phyloP scores from a whole-genome alignment of 208 protist genomes.

The Trypanosoma cruzi region DNA sequence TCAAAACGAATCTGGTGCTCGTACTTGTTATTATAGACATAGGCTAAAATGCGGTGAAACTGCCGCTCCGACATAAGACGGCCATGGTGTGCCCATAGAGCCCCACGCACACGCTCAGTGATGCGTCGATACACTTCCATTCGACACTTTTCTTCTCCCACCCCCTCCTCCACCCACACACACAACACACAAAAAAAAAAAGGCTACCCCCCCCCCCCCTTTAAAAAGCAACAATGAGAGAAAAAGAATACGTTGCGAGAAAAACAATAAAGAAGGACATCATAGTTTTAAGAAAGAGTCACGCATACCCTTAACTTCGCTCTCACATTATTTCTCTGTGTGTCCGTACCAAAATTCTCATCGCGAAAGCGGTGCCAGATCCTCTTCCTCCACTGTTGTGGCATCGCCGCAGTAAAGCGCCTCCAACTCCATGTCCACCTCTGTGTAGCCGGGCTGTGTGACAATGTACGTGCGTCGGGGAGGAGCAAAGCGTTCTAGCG shows the following conservation, averaged over 20 bases:
- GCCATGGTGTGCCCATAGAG: slow-evolving; percentile 92
- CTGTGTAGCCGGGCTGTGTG: not conserved
- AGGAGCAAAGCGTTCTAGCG: not conserved
- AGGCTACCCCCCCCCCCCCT: no score
- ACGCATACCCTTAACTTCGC: no score
- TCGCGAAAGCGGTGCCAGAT: slow-evolving; percentile 9
- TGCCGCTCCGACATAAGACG: slow-evolving; percentile 91
- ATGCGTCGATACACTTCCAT: slow-evolving; percentile 94
- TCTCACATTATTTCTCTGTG: no score
- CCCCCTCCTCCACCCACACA: not conserved
- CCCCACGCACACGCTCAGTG: slow-evolving; percentile 86
- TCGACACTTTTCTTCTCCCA: slow-evolving; percentile 1
- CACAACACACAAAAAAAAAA: not conserved
- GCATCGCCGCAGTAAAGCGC: not conserved
- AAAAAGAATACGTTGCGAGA: no score
- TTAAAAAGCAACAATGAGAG: not conserved
- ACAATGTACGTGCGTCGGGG: slow-evolving; percentile 10
- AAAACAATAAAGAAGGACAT: no score
- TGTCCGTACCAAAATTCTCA: not conserved
- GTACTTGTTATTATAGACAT: slow-evolving; percentile 95
- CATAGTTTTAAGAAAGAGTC: no score
- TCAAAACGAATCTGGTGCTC: slow-evolving; percentile 93
- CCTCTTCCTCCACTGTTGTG: not conserved
- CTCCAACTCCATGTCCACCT: slow-evolving; percentile 11
- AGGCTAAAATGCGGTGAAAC: slow-evolving; percentile 91